Evolutionary conservation across 495 filamentous ascomycete genomes (phyloP).

Genomic region (Tuber aestivum): DNA sequence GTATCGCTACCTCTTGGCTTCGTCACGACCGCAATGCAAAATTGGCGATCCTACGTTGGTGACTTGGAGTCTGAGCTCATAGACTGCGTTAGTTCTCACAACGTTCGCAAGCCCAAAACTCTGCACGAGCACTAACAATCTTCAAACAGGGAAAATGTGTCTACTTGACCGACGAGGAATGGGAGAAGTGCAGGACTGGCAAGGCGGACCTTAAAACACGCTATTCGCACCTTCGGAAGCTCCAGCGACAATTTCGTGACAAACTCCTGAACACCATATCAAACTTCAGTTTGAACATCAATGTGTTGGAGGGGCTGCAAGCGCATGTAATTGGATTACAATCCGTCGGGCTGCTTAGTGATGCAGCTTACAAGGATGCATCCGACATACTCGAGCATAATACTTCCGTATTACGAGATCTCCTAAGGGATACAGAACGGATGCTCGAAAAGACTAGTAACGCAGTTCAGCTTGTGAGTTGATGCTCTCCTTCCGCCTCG

Average conservation of each 20-base stretch:
- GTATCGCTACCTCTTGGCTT: constrained; percentile 13
- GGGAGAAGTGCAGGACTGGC: constrained; percentile 7
- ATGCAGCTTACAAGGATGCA: constrained; percentile 1
- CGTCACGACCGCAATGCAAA: constrained; percentile 7
- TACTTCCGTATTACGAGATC: neutral
- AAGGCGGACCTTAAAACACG: neutral
- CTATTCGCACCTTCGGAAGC: constrained; percentile 15
- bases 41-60: constrained; percentile 13
- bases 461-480: constrained; percentile 10
- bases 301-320: constrained; percentile 9
- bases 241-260: constrained; percentile 16
- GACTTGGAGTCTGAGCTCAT: constrained; percentile 13
- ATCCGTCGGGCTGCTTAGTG: neutral
- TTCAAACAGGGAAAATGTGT: constrained; percentile 8
- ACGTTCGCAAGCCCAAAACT: neutral
- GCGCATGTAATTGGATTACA: neutral
- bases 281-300: constrained; percentile 13
- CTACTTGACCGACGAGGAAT: constrained; percentile 5
- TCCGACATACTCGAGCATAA: constrained; percentile 6
- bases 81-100: constrained; percentile 2
- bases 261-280: constrained; percentile 6
- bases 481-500: neutral
- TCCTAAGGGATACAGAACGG: neutral
- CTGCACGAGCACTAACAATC: neutral
- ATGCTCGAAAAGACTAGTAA: constrained; percentile 8